Conservation (phyloP, 1,139 yeast genomes). For the Pichia cactophila region DNA sequence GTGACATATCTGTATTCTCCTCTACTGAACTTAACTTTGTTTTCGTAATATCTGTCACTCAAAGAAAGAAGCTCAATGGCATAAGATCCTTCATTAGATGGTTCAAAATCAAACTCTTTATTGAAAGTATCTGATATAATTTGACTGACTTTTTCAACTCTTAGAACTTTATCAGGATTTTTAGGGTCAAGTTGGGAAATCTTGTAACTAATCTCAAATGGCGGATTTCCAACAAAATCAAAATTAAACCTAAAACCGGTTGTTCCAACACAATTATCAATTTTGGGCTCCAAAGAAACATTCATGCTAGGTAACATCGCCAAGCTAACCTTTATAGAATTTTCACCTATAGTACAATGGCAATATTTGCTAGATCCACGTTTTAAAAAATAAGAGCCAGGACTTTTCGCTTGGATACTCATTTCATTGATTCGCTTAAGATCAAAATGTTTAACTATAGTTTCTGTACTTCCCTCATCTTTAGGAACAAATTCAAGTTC, state of each 20-base stretch:
- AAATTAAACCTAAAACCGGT: constrained; percentile 70
- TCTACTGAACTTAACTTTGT: constrained; percentile 31
- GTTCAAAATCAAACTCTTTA: constrained; percentile 57
- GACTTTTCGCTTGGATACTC: constrained; percentile 35
- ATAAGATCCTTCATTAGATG: constrained; percentile 75
- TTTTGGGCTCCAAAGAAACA: constrained; percentile 51
- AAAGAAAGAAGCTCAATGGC: constrained; percentile 58
- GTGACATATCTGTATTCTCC: constrained; percentile 41
- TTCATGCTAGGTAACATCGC: constrained; percentile 43
- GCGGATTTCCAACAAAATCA: constrained; percentile 70
- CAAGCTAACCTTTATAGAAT: constrained; percentile 18
- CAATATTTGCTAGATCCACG: constrained; percentile 55
- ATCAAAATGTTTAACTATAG: constrained; percentile 34
- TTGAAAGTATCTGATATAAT: constrained; percentile 22
- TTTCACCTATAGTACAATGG: constrained; percentile 37
- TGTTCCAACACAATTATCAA: constrained; percentile 88
- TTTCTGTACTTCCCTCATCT: constrained; percentile 15
- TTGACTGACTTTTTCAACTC: constrained; percentile 31
- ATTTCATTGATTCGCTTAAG: constrained; percentile 27
- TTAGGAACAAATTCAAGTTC: constrained; percentile 30
- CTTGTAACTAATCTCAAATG: constrained; percentile 59
- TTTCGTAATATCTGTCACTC: constrained; percentile 46
- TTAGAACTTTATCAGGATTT: constrained; percentile 25
- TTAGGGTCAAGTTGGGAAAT: constrained; percentile 46
- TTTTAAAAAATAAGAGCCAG: constrained; percentile 58